These are phyloP conservation scores for Kwoniella mangroviensis DNA, from an alignment of 768 basidiomycete genomes.

Conservation along the genomic window DNA sequence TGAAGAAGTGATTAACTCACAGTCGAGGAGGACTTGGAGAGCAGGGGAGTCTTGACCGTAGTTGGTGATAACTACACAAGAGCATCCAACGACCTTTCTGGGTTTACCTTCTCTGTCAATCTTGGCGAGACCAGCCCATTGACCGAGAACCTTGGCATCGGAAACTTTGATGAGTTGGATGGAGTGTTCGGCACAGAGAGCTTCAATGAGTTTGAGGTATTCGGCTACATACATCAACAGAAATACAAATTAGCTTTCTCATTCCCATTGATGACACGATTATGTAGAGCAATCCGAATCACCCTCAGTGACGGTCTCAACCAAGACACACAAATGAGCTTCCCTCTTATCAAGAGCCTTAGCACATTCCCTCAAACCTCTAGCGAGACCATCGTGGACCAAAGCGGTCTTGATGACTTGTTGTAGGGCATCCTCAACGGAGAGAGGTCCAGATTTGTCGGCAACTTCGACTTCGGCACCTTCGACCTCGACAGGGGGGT, in stretches of 20 bases:
- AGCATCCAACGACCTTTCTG: slow-evolving; percentile 73
- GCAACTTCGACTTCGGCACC: slow-evolving; percentile 83
- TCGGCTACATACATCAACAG: slow-evolving; percentile 65
- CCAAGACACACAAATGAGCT: slow-evolving; percentile 97
- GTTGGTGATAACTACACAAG: slow-evolving; percentile 91
- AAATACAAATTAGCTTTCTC: neutral
- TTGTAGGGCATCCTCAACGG: slow-evolving; percentile 83
- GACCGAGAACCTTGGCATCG: slow-evolving; percentile 95
- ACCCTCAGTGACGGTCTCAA: slow-evolving; percentile 94
- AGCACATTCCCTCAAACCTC: slow-evolving; percentile 94
- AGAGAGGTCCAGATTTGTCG: slow-evolving; percentile 87
- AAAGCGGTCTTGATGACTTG: slow-evolving; percentile 99
- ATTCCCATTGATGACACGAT: too few relatives aligned
- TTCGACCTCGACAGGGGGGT: slow-evolving; percentile 60
- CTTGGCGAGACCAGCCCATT: slow-evolving; percentile 99
- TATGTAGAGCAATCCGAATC: too few relatives aligned
- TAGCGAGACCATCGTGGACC: slow-evolving; percentile 96
- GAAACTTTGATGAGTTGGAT: slow-evolving; percentile 99
- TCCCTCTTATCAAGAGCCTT: slow-evolving; percentile 99
- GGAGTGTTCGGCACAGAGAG: slow-evolving; percentile 98
- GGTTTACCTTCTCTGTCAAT: slow-evolving; percentile 99
- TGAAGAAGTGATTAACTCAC: slow-evolving; percentile 27
- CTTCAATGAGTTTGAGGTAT: slow-evolving; percentile 99
- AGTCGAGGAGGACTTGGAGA: slow-evolving; percentile 70
- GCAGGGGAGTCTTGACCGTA: slow-evolving; percentile 95